Percentiles rank a stretch among this genome's conserved stretches.
phyloP scores from a whole-genome alignment of 1,284 basidiomycete genomes.

The Cutaneotrichosporon mucoides region DNA sequence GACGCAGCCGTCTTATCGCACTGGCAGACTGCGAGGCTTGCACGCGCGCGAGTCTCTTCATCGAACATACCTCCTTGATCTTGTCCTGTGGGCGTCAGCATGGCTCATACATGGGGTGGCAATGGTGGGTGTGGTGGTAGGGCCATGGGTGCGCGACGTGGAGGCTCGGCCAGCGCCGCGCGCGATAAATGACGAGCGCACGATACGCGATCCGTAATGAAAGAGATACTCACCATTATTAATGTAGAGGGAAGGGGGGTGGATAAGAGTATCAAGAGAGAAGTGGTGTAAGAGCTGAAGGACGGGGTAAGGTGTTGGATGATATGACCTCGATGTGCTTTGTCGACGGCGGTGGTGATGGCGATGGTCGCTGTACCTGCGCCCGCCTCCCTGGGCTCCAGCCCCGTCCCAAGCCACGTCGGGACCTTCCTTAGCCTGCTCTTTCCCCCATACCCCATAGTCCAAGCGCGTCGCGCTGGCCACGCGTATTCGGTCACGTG shows the following conservation, averaged over 20 bases:
- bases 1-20: background rate
- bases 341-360: background rate
- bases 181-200: background rate
- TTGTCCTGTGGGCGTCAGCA: conserved; percentile 49
- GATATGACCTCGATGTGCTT: background rate
- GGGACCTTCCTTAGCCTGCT: background rate
- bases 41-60: background rate
- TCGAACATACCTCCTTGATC: conserved; percentile 53
- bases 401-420: background rate
- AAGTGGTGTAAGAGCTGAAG: background rate
- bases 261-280: background rate
- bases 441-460: background rate
- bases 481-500: background rate
- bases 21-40: background rate
- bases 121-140: background rate
- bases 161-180: background rate
- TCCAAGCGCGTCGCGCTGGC: background rate
- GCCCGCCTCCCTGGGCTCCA: no score
- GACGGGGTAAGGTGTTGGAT: background rate
- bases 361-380: background rate
- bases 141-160: background rate
- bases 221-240: conserved; percentile 1
- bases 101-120: background rate
- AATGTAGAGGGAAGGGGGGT: background rate
- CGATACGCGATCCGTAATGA: background rate